Conservation (phyloP, 371 early-diverging fungal species). For the Mortierella sp. region DNA sequence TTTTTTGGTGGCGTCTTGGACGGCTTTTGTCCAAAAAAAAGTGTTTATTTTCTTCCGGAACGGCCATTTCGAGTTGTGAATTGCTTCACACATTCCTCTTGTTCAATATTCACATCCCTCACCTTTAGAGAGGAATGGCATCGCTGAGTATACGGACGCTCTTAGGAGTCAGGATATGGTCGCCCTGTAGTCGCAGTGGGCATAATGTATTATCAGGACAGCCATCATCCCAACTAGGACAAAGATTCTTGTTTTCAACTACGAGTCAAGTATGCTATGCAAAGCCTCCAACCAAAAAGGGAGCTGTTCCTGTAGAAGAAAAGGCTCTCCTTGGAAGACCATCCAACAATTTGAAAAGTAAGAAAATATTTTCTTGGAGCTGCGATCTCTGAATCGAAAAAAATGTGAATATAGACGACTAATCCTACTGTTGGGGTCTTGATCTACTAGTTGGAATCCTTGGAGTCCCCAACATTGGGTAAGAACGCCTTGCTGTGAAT, state of each 20-base stretch:
- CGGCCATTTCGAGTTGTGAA: not conserved
- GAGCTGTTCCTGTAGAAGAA: constrained; percentile 66
- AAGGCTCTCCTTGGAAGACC: constrained; percentile 93
- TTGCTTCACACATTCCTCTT: not conserved
- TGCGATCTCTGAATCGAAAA: not conserved
- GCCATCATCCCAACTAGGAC: constrained; percentile 1
- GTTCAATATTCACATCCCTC: not conserved
- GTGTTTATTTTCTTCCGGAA: not conserved
- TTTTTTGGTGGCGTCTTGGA: constrained; percentile 12
- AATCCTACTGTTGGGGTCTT: not conserved
- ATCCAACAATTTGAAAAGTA: constrained; percentile 93
- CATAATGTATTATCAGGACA: not conserved
- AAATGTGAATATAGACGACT: too few relatives aligned
- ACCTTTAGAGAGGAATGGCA: constrained; percentile 3
- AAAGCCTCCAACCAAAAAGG: constrained; percentile 72
- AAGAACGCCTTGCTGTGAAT: not conserved
- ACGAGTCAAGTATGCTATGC: constrained; percentile 21
- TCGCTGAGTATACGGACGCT: constrained; percentile 14
- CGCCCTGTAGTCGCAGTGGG: constrained; percentile 7
- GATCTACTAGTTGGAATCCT: constrained; percentile 88
- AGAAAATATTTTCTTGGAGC: not conserved
- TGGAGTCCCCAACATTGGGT: constrained; percentile 98
- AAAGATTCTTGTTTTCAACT: constrained; percentile 35
- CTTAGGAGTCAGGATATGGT: constrained; percentile 20
- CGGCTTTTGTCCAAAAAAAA: not conserved